Evolutionary conservation across 192 early-diverging fungal species (phyloP).

Genomic region (Backusella luteola): DNA sequence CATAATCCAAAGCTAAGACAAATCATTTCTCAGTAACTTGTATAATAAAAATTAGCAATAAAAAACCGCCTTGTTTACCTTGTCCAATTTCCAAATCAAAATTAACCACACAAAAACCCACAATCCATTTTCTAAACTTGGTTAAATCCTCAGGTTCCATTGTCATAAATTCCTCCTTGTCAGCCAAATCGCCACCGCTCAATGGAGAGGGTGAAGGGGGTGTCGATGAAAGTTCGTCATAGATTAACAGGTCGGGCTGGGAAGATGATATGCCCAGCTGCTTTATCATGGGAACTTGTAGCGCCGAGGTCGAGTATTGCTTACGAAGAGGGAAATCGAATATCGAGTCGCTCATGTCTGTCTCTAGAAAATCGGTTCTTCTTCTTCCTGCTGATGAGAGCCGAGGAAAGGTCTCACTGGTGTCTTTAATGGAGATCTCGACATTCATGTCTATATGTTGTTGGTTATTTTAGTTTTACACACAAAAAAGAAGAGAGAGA

Average conservation of each 20-base stretch:
- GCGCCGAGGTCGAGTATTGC: constrained; percentile 11
- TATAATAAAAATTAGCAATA: neutral
- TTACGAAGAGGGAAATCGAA: constrained; percentile 5
- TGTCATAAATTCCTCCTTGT: neutral
- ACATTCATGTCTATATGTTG: neutral
- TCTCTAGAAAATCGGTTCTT: neutral
- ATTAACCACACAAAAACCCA: constrained; percentile 74
- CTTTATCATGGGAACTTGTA: neutral
- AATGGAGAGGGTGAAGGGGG: constrained; percentile 1
- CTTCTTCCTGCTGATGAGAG: neutral
- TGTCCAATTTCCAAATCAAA: constrained; percentile 85
- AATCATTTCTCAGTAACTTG: no score
- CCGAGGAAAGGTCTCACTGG: neutral
- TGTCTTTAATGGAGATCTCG: neutral
- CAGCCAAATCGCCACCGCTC: constrained; percentile 20
- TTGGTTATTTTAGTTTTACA: neutral
- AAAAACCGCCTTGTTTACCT: constrained; percentile 34
- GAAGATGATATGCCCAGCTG: neutral
- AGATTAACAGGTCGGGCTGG: neutral
- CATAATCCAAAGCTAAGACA: constrained; percentile 56
- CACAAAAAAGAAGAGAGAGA: neutral
- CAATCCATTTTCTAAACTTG: constrained; percentile 62
- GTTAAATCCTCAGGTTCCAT: constrained; percentile 38
- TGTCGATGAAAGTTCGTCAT: neutral
- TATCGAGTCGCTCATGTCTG: constrained; percentile 21